phyloP scores from a whole-genome alignment of 2,329 filamentous ascomycete genomes.

The Alternaria sp. region DNA sequence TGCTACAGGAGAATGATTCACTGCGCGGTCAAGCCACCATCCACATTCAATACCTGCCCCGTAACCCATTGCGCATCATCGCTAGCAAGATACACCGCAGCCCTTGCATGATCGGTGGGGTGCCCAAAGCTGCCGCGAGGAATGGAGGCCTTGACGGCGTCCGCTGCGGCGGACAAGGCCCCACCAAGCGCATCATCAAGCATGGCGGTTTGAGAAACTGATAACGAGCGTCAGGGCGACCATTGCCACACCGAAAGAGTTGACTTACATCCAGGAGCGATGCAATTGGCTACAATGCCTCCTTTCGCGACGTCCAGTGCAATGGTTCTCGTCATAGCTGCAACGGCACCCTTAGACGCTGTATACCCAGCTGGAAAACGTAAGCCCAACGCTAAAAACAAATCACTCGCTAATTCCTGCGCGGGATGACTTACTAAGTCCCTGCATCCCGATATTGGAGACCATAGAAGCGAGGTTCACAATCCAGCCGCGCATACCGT shows the following conservation, averaged over 20 bases:
- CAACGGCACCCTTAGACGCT: slow-evolving; percentile 59
- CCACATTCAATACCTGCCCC: slow-evolving; percentile 27
- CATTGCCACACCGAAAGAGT: not conserved
- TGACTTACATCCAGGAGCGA: slow-evolving; percentile 29
- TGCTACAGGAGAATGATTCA: too few relatives aligned
- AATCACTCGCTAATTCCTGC: not conserved
- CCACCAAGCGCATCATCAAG: not conserved
- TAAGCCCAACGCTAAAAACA: not conserved
- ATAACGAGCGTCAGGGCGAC: slow-evolving; percentile 1
- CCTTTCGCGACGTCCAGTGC: slow-evolving; percentile 56
- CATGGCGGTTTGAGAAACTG: slow-evolving; percentile 49
- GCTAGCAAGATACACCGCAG: not conserved
- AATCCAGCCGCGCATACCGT: slow-evolving; percentile 49
- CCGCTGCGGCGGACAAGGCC: too few relatives aligned
- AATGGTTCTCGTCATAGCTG: slow-evolving; percentile 57
- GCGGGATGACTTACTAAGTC: slow-evolving; percentile 43
- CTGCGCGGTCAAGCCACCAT: too few relatives aligned
- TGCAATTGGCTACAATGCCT: slow-evolving; percentile 39
- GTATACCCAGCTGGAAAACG: slow-evolving; percentile 52
- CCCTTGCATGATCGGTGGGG: too few relatives aligned
- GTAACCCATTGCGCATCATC: slow-evolving; percentile 52
- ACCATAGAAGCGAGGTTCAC: slow-evolving; percentile 50
- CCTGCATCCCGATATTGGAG: slow-evolving; percentile 30
- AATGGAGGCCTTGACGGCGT: too few relatives aligned
- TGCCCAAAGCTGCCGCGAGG: too few relatives aligned